Percentiles rank a stretch among this genome's conserved stretches.
These are phyloP conservation scores for Saccharomycopsis sp. DNA, from an alignment of 805 yeast species.

Conservation along the genomic window DNA sequence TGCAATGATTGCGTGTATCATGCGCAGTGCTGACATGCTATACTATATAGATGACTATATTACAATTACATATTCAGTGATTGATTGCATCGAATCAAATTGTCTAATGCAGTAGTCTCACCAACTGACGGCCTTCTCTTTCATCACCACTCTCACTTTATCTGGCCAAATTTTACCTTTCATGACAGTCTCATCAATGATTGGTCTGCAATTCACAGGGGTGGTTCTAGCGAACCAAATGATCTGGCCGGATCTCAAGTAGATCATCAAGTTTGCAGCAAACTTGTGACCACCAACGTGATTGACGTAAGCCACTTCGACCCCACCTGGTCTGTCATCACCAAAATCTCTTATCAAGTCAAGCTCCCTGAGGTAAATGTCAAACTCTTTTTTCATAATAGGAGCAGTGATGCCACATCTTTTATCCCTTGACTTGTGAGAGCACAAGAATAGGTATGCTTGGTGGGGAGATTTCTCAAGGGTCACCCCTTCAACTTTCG, in stretches of 20 bases:
- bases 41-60: too few species aligned
- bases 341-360: conserved; percentile 69
- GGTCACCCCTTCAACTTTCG: conserved; percentile 25
- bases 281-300: conserved; percentile 97
- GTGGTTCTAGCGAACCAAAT: conserved; percentile 84
- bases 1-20: too few species aligned
- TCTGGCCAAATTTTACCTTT: conserved; percentile 65
- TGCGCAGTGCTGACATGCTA: too few species aligned
- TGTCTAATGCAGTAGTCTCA: too few species aligned
- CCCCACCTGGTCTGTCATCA: conserved; percentile 71
- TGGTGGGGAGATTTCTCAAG: conserved; percentile 33
- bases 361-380: conserved; percentile 56
- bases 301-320: conserved; percentile 57
- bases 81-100: too few species aligned
- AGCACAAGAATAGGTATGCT: conserved; percentile 65
- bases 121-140: conserved; percentile 23
- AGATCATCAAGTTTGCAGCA: conserved; percentile 81
- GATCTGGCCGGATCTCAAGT: conserved; percentile 61
- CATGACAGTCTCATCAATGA: conserved; percentile 67
- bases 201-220: conserved; percentile 66
- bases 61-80: too few species aligned
- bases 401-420: conserved; percentile 94
- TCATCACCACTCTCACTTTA: conserved; percentile 50
- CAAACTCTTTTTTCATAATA: conserved; percentile 71
- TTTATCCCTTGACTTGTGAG: conserved; percentile 86